Base-by-base conservation (phyloP, 2,329 filamentous ascomycete genomes). In the Colletotrichum melonis region DNA sequence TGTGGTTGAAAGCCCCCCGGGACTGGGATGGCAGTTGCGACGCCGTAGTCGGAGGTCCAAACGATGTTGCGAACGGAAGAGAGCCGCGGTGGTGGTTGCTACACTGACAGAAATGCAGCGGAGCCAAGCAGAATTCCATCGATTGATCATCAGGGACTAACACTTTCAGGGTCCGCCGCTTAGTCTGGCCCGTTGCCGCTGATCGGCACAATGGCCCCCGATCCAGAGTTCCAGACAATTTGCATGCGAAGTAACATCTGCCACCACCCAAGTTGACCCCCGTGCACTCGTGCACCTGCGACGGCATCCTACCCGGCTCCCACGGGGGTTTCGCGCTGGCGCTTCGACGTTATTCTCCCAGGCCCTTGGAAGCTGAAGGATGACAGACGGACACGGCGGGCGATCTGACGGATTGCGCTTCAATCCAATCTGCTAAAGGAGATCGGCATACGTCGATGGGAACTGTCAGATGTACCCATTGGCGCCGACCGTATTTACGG, bases 171-270 rank as follows among this genome's bases (percentile, higher is more conserved):
- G 22, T 59, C 65, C 35, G 32, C 52, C 49, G 26, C 19, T 42
- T 58, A 49, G 46, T 66, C 52, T 26, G 38, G 32, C 28, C 14
- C 26, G 56, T 14, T 71, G 55, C 57, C 60, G 70, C 66, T 73
- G 70, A 73, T 73, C 70, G 70, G 69, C 55, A 42, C 62, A 26
- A 8, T 62, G 62, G 30, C 49, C 62, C 46, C 28, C 46, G 35
- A n/a, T 52, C 58, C 24, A 35, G 58, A 35, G 57, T 9, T 42
- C 59, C 38, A 46, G 19, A 46, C 42, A n/a, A 46, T 46, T 19
- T 46, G 7, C 19, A 19, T 46, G 3, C 19, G 42, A 1, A 32
- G 30, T 32, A 1, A 1, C 30, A 46, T 46, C 42, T n/a, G 42
- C 42, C 42, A 46, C 42, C 42, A n/a, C 42, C 16, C 0, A 46